Evolutionary conservation across 2,329 filamentous ascomycete genomes (phyloP).

Genomic region (Zarea fungicola): DNA sequence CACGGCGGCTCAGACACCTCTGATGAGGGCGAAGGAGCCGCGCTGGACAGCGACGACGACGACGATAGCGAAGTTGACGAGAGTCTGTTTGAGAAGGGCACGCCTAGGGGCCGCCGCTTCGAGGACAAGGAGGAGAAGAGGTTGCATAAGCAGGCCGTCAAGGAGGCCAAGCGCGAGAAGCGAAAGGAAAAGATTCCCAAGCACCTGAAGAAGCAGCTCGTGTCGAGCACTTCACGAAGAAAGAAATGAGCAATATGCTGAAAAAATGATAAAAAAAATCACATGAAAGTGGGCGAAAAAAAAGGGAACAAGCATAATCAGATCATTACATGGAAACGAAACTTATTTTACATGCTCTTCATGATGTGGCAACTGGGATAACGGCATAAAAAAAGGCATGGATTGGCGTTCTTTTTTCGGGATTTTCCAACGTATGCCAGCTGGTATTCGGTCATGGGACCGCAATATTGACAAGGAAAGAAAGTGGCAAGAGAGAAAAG

Average conservation of each 20-base stretch:
- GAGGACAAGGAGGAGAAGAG: slow-evolving; percentile 85
- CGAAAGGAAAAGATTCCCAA: slow-evolving; percentile 95
- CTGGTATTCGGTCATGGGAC: not conserved
- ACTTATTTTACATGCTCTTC: not conserved
- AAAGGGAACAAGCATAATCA: slow-evolving; percentile 11
- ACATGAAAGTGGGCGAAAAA: too few relatives aligned
- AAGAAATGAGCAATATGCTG: slow-evolving; percentile 48
- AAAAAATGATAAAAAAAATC: slow-evolving; percentile 21
- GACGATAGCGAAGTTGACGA: slow-evolving; percentile 51
- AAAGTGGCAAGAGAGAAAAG: not conserved
- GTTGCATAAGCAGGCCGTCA: slow-evolving; percentile 80
- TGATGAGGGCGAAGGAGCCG: slow-evolving; percentile 43
- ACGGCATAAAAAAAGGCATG: not conserved
- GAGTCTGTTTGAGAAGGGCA: slow-evolving; percentile 57
- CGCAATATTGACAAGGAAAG: not conserved
- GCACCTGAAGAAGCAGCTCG: slow-evolving; percentile 84
- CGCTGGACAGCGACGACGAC: slow-evolving; percentile 33
- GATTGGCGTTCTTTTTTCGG: slow-evolving; percentile 11
- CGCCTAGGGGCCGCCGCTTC: slow-evolving; percentile 75
- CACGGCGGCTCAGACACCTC: slow-evolving; percentile 33
- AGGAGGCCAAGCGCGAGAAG: slow-evolving; percentile 93
- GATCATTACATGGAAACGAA: not conserved
- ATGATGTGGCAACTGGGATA: too few relatives aligned
- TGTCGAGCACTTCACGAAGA: slow-evolving; percentile 56
- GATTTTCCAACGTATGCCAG: not conserved